These are phyloP conservation scores for Isabelozyma gotoi DNA, from an alignment of 805 yeast genomes.

Conservation along the genomic window DNA sequence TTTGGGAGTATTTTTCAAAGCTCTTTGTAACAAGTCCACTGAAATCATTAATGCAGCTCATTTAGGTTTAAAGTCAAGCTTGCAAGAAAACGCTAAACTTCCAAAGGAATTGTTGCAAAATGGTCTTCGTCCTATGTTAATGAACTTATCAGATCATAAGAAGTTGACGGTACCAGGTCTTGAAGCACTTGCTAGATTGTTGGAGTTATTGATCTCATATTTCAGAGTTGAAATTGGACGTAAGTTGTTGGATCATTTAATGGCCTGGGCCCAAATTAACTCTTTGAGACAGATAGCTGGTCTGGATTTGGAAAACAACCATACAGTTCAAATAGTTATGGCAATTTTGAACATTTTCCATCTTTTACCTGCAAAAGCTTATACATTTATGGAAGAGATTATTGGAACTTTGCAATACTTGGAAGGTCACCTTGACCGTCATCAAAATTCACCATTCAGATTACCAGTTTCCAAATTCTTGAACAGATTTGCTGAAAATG, in stretches of 20 bases:
- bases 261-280: slow-evolving; percentile 92
- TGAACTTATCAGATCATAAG: slow-evolving; percentile 92
- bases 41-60: slow-evolving; percentile 94
- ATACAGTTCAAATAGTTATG: slow-evolving; percentile 80
- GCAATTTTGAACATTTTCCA: slow-evolving; percentile 92
- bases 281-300: slow-evolving; percentile 74
- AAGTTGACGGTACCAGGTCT: slow-evolving; percentile 85
- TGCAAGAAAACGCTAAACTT: slow-evolving; percentile 80
- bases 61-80: slow-evolving; percentile 76
- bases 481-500: slow-evolving; percentile 76
- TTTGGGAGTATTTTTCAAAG: slow-evolving; percentile 91
- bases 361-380: slow-evolving; percentile 87
- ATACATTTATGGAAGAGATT: slow-evolving; percentile 85
- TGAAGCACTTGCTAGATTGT: slow-evolving; percentile 83
- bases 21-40: slow-evolving; percentile 79
- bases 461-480: slow-evolving; percentile 85
- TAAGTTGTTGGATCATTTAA: slow-evolving; percentile 85
- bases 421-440: slow-evolving; percentile 82
- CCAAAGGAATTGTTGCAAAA: slow-evolving; percentile 95
- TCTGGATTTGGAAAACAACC: slow-evolving; percentile 76
- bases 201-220: slow-evolving; percentile 85
- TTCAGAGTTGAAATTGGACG: slow-evolving; percentile 97
- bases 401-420: slow-evolving; percentile 71
- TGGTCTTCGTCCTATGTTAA: slow-evolving; percentile 91
- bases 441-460: slow-evolving; percentile 85